These are phyloP conservation scores for Penicillium canariense DNA, from an alignment of 495 filamentous ascomycete genomes.

Conservation along the genomic window DNA sequence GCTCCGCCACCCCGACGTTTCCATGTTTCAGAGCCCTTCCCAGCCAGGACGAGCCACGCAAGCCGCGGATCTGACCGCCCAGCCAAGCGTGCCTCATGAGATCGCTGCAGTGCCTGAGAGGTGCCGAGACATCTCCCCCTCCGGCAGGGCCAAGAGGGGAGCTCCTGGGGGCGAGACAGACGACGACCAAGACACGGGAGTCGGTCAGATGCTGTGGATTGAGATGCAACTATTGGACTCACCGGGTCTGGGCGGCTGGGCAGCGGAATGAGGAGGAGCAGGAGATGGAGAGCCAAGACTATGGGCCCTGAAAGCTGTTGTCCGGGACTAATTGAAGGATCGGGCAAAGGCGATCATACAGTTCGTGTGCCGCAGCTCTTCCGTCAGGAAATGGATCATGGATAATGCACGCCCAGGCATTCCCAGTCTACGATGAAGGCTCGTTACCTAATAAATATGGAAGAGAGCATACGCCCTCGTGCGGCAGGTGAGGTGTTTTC, in stretches of 20 bases:
- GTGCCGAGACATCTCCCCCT: conserved; percentile 2
- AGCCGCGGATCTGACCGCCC: conserved; percentile 4
- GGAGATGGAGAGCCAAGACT: conserved; percentile 10
- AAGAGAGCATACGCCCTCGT: conserved; percentile 7
- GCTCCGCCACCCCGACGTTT: conserved; percentile 1
- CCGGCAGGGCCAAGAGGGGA: neutral
- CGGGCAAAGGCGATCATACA: too few species aligned
- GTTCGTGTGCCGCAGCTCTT: too few species aligned
- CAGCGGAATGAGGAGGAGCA: conserved; percentile 13
- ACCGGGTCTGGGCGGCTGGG: neutral
- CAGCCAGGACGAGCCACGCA: conserved; percentile 10
- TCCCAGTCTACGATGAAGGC: neutral
- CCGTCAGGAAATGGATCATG: neutral
- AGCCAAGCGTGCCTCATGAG: conserved; percentile 9
- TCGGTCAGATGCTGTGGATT: neutral
- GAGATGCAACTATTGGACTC: neutral
- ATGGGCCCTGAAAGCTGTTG: neutral
- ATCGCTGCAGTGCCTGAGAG: neutral
- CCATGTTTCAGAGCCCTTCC: too few species aligned
- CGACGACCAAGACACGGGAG: neutral
- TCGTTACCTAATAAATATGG: conserved; percentile 27
- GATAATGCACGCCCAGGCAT: conserved; percentile 1
- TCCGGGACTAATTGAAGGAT: neutral
- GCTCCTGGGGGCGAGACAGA: neutral
- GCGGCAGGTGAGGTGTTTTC: neutral